Evolutionary conservation across 768 basidiomycete genomes (phyloP).

Genomic region (Jaapia argillacea): DNA sequence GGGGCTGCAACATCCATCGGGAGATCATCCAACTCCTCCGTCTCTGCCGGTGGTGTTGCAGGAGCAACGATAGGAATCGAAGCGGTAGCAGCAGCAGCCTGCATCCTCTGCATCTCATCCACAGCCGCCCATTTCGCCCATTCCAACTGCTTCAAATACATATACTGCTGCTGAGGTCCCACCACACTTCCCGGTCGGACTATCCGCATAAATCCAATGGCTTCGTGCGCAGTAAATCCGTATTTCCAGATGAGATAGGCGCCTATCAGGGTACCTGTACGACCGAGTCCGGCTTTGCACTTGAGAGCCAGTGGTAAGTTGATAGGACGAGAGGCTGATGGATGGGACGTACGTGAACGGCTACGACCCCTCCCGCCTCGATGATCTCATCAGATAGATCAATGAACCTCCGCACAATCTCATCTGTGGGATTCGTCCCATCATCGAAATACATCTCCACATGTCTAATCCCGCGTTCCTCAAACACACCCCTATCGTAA

Average conservation of each 20-base stretch:
- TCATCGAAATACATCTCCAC: constrained; percentile 96
- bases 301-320: constrained; percentile 23
- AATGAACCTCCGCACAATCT: constrained; percentile 89
- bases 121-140: constrained; percentile 91
- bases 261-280: constrained; percentile 94
- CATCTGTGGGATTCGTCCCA: constrained; percentile 94
- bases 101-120: constrained; percentile 60
- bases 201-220: constrained; percentile 97
- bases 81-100: constrained; percentile 25
- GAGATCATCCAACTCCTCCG: constrained; percentile 42
- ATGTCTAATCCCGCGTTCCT: constrained; percentile 80
- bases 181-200: constrained; percentile 91
- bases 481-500: constrained; percentile 75
- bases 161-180: constrained; percentile 88
- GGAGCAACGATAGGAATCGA: constrained; percentile 51
- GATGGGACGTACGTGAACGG: constrained; percentile 64
- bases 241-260: constrained; percentile 99
- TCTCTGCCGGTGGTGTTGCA: constrained; percentile 73
- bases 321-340: constrained; percentile 1
- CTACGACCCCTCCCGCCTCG: constrained; percentile 70
- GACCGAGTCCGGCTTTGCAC: constrained; percentile 95
- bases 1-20: constrained; percentile 24
- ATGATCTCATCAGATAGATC: constrained; percentile 74
- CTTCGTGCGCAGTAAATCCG: constrained; percentile 91
- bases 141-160: constrained; percentile 90